Evolutionary conservation across 176 grass and related monocot species (phyloP), one percentile per base, ranked within the genome.

Genomic region (bread wheat (Triticum aestivum)): DNA sequence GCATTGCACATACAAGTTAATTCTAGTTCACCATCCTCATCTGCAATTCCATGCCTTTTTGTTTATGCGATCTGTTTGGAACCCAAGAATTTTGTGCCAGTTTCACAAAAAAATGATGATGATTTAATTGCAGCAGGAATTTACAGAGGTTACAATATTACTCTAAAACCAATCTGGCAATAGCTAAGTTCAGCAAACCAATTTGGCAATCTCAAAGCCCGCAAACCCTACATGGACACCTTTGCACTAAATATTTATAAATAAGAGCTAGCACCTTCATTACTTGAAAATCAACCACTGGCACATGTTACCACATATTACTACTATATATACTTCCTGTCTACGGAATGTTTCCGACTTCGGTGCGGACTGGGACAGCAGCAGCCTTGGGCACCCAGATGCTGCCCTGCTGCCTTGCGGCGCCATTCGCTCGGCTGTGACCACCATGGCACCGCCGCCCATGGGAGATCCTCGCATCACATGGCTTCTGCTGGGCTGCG

Each of bases 381-480:
- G 52, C n/a, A 42, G 11, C 56, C 75, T 91, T 91, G 2, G 85
- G 75, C 37, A 91, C 69, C 89, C 89, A 91, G 61, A 91, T 15
- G 12, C 15, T 3, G 4, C 29, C 69, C 8, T 29, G 56, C 42
- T 41, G 84, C 44, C 59, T 20, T 12, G 12, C 1, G 9, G 65
- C 1, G 4, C 23, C 6, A 5, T 61, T 27, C 24, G 12, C n/a
- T 32, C 65, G 89, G 59, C 27, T 17, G 29, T 8, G 2, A 73
- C 45, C 45, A 2, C 9, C 2, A 67, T 17, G 34, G 11, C 3
- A 1, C 56, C 24, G 61, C 42, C 3, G 84, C 74, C 45, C 29
- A 65, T 14, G 26, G 4, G 9, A 79, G 6, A 11, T 32, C 42
- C 23, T n/a, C n/a, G 12, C 42, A 52, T 32, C 8, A n/a, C 11